Evolutionary conservation across 257 asterid genomes (phyloP), one percentile per base, ranked within the genome.

Genomic region (Salvia hispanica): DNA sequence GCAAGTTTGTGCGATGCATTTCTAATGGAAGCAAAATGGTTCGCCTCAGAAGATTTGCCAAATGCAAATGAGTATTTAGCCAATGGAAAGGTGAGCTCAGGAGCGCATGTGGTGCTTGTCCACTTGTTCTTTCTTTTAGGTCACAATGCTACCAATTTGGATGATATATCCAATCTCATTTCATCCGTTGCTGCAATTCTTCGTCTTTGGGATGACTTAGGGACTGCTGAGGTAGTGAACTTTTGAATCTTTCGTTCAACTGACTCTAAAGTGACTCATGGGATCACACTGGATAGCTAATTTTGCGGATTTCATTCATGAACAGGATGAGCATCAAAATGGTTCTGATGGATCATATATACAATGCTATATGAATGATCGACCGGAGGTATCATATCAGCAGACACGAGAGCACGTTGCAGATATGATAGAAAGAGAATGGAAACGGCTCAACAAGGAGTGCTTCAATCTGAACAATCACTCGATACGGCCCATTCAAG

Each of bases 1-100:
- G 85, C 18, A 37, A 73, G 31, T 50, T 66, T 86, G 69, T 86
- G 90, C 78, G 60, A 67, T 9, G 86, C 88, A 34, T 89, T 81
- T 71, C 77, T 89, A 14, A 76, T 76, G 70, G 85, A 83, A 73
- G 74, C 72, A 2, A 58, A 75, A 43, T 82, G 87, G 85, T 75
- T 79, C 0, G 77, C 67, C 46, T 69, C 72, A 1, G 54, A 63
- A 1, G 16, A 74, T 10, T 57, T 74, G 21, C 83, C 81, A 18
- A 43, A 34, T 3, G 54, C 84, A 8, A 71, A 55, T 0, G 66
- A 69, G 62, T 79, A 82, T 58, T 60, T 82, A 51, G 67, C 55
- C 11, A 79, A 76, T 15, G 82, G 72, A 5, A 79, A 54, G 42
- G 75, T 82, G 53, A 82, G 79, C 75, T 70, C 82, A 0, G 84